phyloP scores from a whole-genome alignment of 768 basidiomycete species.

The Boletus patriciae region DNA sequence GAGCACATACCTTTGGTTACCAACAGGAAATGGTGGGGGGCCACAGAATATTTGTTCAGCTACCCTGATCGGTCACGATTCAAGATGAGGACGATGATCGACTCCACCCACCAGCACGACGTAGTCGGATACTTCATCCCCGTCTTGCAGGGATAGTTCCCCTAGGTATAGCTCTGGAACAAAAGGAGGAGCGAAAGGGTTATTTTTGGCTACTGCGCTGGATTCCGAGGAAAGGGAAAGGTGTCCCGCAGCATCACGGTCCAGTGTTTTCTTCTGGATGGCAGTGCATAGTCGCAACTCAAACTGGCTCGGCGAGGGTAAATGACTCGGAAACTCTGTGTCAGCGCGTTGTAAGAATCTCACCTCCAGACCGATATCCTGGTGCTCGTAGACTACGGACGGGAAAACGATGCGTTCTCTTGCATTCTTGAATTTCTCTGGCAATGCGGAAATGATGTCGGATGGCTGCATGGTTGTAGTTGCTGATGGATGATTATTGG shows the following conservation, averaged over 20 bases:
- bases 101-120: conserved; percentile 61
- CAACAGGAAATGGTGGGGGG: conserved; percentile 84
- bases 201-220: conserved; percentile 33
- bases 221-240: conserved; percentile 27
- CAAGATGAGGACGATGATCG: neutral
- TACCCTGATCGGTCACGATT: conserved; percentile 30
- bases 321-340: neutral
- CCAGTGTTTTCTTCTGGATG: conserved; percentile 70
- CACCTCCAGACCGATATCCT: conserved; percentile 67
- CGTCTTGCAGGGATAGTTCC: conserved; percentile 56
- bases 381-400: conserved; percentile 62
- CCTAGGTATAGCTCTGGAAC: conserved; percentile 72
- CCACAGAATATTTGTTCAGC: conserved; percentile 87
- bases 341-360: conserved; percentile 5
- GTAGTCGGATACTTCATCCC: conserved; percentile 54
- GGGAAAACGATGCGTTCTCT: conserved; percentile 76
- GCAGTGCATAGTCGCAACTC: conserved; percentile 85
- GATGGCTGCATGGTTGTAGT: conserved; percentile 24
- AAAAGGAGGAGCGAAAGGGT: conserved; percentile 91
- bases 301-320: conserved; percentile 51
- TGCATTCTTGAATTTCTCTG: conserved; percentile 58
- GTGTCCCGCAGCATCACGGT: conserved; percentile 45
- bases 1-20: conserved; percentile 71
- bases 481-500: neutral
- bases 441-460: conserved; percentile 57